Evolutionary conservation across 192 early-diverging fungal species (phyloP).

Genomic region (Coemansia sp.): DNA sequence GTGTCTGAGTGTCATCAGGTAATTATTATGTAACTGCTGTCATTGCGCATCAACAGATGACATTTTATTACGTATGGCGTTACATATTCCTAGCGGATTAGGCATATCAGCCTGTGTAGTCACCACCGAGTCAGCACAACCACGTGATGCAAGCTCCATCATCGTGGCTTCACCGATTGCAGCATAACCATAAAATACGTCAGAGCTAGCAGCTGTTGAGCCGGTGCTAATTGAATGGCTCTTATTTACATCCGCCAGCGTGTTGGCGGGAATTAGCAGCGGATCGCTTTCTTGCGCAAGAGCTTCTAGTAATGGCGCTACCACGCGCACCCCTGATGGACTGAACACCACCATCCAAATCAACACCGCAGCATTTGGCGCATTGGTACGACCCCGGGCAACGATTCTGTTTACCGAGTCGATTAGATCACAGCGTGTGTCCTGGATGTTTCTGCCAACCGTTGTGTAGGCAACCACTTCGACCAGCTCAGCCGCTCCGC

Average conservation of each 20-base stretch:
- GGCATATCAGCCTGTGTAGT: slow-evolving; percentile 4
- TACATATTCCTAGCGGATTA: slow-evolving; percentile 12
- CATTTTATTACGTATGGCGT: slow-evolving; percentile 7
- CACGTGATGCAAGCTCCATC: slow-evolving; percentile 14
- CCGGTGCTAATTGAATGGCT: background rate
- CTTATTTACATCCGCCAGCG: background rate
- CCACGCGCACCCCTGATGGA: slow-evolving; percentile 45
- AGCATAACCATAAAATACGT: slow-evolving; percentile 14
- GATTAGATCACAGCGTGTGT: slow-evolving; percentile 12
- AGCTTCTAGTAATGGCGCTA: slow-evolving; percentile 18
- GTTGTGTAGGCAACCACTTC: slow-evolving; percentile 36
- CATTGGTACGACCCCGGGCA: background rate
- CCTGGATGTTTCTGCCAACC: slow-evolving; percentile 4
- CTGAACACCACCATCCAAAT: slow-evolving; percentile 51
- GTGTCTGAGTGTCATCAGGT: too few relatives aligned
- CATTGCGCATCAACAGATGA: background rate
- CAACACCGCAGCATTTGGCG: background rate
- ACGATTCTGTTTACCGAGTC: slow-evolving; percentile 12
- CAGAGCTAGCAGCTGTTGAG: background rate
- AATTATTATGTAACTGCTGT: background rate
- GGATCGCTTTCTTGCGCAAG: background rate
- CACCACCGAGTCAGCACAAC: background rate
- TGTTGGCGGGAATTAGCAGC: background rate
- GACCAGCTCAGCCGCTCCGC: slow-evolving; percentile 26
- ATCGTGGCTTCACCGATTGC: slow-evolving; percentile 43